A percentile compares a stretch with the other conserved stretches of the same genome.
Evolutionary conservation across 2,329 filamentous ascomycete genomes (phyloP).

Genomic region (Grosmannia serpens): DNA sequence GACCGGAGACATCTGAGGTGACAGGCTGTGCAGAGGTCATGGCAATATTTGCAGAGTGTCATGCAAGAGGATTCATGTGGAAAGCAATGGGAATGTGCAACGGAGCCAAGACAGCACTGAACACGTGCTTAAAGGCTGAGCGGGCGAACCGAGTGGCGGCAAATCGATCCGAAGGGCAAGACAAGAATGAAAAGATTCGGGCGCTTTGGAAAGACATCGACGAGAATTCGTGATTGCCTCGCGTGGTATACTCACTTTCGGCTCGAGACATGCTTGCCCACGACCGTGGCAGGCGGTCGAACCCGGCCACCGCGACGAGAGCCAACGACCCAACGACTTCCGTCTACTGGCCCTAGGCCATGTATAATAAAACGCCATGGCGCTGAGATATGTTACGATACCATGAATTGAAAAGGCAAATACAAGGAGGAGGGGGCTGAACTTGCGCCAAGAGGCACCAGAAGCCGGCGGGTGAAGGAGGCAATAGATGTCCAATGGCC

Average conservation of each 20-base stretch:
- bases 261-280: not conserved
- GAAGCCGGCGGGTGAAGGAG: not conserved
- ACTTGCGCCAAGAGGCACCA: not conserved
- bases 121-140: slow-evolving; percentile 71
- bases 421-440: not conserved
- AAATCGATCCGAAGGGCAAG: slow-evolving; percentile 61
- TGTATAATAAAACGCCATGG: not conserved
- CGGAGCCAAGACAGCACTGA: slow-evolving; percentile 70
- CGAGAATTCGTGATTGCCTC: slow-evolving; percentile 39
- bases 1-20: not conserved
- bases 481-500: not conserved
- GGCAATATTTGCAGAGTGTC: slow-evolving; percentile 88
- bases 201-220: slow-evolving; percentile 71
- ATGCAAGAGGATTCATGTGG: slow-evolving; percentile 82
- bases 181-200: slow-evolving; percentile 63
- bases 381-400: not conserved
- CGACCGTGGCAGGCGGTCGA: not conserved
- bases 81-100: slow-evolving; percentile 89
- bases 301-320: not conserved
- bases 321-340: not conserved
- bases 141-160: slow-evolving; percentile 63
- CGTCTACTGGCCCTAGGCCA: not conserved
- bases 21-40: slow-evolving; percentile 92
- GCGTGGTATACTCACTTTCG: not conserved
- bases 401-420: not conserved